These are phyloP conservation scores for Nemania bipapillata DNA, from an alignment of 2,329 filamentous ascomycete species.

Conservation along the genomic window DNA sequence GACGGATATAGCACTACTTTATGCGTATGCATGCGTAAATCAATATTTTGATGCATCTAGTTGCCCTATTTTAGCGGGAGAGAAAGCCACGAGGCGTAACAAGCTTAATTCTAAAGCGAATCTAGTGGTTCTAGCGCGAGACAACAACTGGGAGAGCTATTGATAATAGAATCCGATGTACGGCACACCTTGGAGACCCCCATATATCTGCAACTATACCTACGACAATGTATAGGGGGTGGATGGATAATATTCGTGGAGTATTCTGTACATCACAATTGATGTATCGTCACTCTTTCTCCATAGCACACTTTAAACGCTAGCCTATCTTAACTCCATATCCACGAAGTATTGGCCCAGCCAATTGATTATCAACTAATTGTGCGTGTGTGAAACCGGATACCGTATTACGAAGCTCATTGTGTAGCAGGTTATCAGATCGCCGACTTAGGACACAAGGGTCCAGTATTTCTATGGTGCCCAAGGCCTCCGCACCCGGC, in stretches of 20 bases:
- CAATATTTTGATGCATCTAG: neutral
- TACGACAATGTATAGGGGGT: neutral
- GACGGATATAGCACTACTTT: neutral
- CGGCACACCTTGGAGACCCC: neutral
- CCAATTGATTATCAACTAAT: neutral
- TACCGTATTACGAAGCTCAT: neutral
- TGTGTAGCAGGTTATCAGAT: neutral
- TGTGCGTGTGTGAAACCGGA: neutral
- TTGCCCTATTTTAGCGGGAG: neutral
- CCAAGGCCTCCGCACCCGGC: neutral
- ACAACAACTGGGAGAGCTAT: neutral
- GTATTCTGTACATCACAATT: neutral
- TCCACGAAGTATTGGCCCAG: neutral
- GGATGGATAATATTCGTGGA: neutral
- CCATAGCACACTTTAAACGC: neutral
- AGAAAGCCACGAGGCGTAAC: conserved; percentile 25
- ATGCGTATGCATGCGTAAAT: too few relatives aligned
- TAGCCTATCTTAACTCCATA: neutral
- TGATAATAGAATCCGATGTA: neutral
- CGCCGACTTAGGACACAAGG: neutral
- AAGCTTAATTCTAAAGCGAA: conserved; percentile 26
- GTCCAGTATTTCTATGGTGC: neutral
- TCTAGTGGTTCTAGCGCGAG: neutral
- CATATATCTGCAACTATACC: neutral
- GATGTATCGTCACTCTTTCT: neutral